These are phyloP conservation scores for Agapanthus africanus DNA, from an alignment of 106 monocot genomes.

Conservation along the genomic window DNA sequence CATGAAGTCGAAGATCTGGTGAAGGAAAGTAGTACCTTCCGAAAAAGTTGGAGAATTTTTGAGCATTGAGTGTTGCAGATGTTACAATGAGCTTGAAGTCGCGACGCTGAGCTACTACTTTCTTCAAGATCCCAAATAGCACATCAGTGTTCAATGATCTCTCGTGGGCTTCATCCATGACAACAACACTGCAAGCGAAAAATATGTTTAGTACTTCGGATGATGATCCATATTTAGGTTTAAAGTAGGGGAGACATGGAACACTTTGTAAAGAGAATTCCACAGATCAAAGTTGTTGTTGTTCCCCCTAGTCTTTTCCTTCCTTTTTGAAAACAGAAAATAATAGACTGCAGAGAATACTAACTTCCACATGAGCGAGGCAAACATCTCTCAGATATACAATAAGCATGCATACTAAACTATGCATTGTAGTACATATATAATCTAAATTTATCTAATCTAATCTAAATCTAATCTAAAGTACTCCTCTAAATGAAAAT, in stretches of 20 bases:
- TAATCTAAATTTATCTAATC: no score
- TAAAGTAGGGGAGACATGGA: no score
- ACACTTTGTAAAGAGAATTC: no score
- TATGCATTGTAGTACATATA: slow-evolving; percentile 1
- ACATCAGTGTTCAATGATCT: slow-evolving; percentile 92
- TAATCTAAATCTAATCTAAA: no score
- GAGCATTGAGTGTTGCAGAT: slow-evolving; percentile 92
- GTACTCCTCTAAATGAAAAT: no score
- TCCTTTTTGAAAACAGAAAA: no score
- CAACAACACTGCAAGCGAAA: slow-evolving; percentile 55
- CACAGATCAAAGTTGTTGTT: no score
- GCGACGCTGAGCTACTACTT: slow-evolving; percentile 81
- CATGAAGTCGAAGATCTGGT: not conserved
- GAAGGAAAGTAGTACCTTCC: slow-evolving; percentile 46
- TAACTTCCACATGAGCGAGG: not conserved
- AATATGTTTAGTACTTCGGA: not conserved
- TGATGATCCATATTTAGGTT: no score
- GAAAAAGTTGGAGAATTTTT: slow-evolving; percentile 94
- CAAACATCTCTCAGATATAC: not conserved
- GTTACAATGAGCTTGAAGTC: slow-evolving; percentile 99
- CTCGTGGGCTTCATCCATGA: slow-evolving; percentile 99
- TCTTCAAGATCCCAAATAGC: slow-evolving; percentile 91
- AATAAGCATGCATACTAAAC: not conserved
- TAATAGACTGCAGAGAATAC: not conserved
- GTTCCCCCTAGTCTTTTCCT: no score